Percentiles rank a stretch among this genome's conserved stretches.
These are phyloP conservation scores for Nidularia pulvinata DNA, from an alignment of 768 basidiomycete genomes.

Conservation along the genomic window DNA sequence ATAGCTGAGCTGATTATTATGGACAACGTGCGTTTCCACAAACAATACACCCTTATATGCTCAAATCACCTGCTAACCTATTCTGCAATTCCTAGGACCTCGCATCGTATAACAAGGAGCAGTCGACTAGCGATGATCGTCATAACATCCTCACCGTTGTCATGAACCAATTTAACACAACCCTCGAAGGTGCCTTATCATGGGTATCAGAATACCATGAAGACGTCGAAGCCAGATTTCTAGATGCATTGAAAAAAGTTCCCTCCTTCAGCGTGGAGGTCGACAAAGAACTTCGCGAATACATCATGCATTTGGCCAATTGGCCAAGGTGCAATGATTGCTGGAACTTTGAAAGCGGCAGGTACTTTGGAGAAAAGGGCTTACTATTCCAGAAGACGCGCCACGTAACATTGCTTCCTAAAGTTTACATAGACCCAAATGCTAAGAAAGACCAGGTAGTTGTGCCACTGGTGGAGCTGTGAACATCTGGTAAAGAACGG, in stretches of 20 bases:
- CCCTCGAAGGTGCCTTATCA: neutral
- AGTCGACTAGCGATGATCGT: neutral
- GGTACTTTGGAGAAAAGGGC: neutral
- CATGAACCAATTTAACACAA: neutral
- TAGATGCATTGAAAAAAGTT: neutral
- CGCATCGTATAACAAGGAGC: neutral
- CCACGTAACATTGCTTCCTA: neutral
- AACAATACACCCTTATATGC: neutral
- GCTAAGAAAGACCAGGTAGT: too few relatives aligned
- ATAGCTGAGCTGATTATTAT: neutral
- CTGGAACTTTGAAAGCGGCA: neutral
- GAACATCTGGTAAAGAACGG: too few relatives aligned
- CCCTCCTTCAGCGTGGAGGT: neutral
- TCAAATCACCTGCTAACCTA: neutral
- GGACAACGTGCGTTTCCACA: neutral
- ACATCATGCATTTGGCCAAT: neutral
- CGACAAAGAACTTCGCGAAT: neutral
- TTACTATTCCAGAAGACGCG: neutral
- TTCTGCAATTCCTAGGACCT: too few relatives aligned
- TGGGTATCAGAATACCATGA: neutral
- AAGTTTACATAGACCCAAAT: neutral
- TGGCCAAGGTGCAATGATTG: neutral
- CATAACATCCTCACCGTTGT: neutral
- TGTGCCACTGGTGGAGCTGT: too few relatives aligned
- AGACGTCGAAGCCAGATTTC: neutral